phyloP scores from a whole-genome alignment of 306 rosid species.

The Cicer pinnatifidum region DNA sequence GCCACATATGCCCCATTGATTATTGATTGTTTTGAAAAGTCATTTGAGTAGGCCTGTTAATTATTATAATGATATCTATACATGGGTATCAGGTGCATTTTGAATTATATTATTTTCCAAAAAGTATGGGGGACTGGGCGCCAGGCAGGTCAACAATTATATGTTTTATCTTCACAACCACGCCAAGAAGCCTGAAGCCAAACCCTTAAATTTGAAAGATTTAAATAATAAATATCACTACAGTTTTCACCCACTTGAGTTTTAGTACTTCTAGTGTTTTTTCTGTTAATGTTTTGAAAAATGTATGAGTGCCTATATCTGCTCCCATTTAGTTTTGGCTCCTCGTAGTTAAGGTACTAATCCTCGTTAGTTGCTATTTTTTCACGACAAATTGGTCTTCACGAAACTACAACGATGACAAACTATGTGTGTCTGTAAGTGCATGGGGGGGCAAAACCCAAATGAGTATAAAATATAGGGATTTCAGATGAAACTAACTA shows the following conservation, averaged over 20 bases:
- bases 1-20: background rate
- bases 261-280: background rate
- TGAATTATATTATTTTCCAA: background rate
- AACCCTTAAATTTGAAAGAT: background rate
- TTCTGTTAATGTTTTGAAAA: background rate
- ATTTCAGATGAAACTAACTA: background rate
- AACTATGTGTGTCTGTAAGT: background rate
- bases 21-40: background rate
- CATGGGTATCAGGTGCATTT: conserved; percentile 15
- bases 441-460: background rate
- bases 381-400: background rate
- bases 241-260: background rate
- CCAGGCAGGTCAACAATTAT: background rate
- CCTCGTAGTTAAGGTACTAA: background rate
- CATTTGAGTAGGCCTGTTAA: background rate
- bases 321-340: conserved; percentile 15
- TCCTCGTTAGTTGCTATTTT: background rate
- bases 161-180: background rate
- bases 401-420: background rate
- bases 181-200: conserved; percentile 17
- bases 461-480: conserved; percentile 15
- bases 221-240: conserved; percentile 3
- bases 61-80: background rate
- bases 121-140: background rate
- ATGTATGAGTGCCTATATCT: conserved; percentile 8